Evolutionary conservation across 306 rosid species (phyloP).

Genomic region (Dalbergia cochinchinensis): DNA sequence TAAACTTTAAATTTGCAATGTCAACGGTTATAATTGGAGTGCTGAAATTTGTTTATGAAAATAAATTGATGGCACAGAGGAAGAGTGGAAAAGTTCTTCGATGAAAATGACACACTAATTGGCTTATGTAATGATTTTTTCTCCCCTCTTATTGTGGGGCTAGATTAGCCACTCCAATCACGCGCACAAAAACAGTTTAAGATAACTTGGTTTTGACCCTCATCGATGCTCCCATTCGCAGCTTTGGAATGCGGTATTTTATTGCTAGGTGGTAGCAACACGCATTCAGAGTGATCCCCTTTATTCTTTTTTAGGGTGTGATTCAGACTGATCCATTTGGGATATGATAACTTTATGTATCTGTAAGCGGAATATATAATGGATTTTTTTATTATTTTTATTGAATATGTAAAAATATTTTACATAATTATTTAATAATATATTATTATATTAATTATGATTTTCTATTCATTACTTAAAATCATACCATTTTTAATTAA

Average conservation of each 20-base stretch:
- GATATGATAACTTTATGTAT: no score
- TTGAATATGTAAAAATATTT: no score
- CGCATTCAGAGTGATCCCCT: conserved; percentile 2
- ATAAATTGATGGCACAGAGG: not conserved
- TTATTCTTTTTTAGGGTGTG: no score
- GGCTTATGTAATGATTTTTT: not conserved
- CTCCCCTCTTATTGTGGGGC: not conserved
- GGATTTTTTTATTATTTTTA: no score
- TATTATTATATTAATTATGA: no score
- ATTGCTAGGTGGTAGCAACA: not conserved
- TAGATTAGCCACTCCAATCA: not conserved
- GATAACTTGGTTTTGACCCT: not conserved
- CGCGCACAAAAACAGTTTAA: not conserved
- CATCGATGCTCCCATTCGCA: not conserved
- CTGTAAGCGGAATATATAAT: no score
- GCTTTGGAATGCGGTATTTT: not conserved
- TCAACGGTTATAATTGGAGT: conserved; percentile 31
- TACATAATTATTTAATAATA: no score
- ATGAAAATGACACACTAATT: conserved; percentile 15
- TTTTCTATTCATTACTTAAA: no score
- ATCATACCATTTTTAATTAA: no score
- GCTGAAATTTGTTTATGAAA: not conserved
- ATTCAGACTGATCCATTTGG: no score
- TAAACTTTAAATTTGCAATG: conserved; percentile 12
- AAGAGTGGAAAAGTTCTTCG: not conserved